Conservation (phyloP, 2,329 filamentous ascomycete species). For the Penicillium aurantiogriseum region DNA sequence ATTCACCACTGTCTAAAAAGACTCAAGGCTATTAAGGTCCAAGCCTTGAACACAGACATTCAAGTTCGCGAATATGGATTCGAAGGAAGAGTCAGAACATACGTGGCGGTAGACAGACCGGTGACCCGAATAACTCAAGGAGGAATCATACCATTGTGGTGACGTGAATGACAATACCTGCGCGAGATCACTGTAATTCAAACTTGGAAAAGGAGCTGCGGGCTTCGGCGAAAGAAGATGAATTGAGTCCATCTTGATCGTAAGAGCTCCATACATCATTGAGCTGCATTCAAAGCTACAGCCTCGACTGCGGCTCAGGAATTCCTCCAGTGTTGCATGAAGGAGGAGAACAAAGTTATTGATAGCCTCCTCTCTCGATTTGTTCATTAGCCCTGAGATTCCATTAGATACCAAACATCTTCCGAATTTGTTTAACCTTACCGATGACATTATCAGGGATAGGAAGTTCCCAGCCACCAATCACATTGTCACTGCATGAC, state of each 20-base stretch:
- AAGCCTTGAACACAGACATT: neutral
- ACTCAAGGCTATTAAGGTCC: neutral
- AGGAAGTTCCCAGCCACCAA: conserved; percentile 21
- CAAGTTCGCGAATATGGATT: neutral
- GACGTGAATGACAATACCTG: neutral
- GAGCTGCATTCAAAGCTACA: conserved; percentile 26
- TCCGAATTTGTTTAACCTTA: conserved; percentile 2
- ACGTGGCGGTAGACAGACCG: rapidly evolving
- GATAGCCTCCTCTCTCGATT: conserved; percentile 15
- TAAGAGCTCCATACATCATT: conserved; percentile 23
- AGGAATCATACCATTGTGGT: neutral
- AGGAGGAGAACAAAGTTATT: conserved; percentile 4
- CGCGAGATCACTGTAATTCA: neutral
- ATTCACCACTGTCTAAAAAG: neutral
- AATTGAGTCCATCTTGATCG: neutral
- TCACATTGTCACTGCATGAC: conserved; percentile 7
- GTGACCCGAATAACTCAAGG: rapidly evolving
- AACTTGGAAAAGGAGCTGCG: neutral
- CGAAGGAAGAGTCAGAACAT: neutral
- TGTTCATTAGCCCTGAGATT: conserved; percentile 18
- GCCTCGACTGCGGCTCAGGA: conserved; percentile 12
- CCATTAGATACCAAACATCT: conserved; percentile 1
- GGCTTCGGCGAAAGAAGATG: neutral
- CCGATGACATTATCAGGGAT: conserved; percentile 18
- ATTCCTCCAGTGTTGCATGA: conserved; percentile 7